Percentiles rank a stretch among this genome's conserved stretches.
These are phyloP conservation scores for Setomelanomma holmii DNA, from an alignment of 2,329 filamentous ascomycete species.

Conservation along the genomic window DNA sequence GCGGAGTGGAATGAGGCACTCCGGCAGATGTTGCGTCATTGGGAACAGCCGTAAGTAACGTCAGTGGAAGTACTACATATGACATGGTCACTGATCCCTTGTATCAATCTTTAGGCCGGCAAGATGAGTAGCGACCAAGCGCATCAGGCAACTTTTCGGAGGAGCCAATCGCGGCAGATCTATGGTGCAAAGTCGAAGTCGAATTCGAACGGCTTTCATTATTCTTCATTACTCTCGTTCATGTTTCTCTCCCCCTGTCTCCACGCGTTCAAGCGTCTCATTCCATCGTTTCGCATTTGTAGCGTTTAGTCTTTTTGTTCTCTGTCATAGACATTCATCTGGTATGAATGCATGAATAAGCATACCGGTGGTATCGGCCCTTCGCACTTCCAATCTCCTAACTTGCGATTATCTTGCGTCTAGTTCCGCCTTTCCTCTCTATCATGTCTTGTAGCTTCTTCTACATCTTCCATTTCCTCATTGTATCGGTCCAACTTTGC, in stretches of 20 bases:
- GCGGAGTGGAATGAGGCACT: conserved; percentile 72
- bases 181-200: neutral
- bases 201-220: neutral
- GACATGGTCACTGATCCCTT: no score
- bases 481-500: no score
- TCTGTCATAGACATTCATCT: neutral
- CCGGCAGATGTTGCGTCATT: conserved; percentile 71
- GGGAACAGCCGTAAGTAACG: conserved; percentile 66
- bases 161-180: conserved; percentile 5
- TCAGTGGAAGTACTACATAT: no score
- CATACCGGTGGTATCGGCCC: neutral
- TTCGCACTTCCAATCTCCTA: neutral
- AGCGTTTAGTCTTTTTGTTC: neutral
- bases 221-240: neutral
- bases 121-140: conserved; percentile 6
- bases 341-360: neutral
- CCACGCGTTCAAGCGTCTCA: neutral
- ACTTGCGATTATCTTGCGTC: no score
- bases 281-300: neutral
- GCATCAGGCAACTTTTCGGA: neutral
- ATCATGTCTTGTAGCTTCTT: neutral
- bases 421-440: neutral
- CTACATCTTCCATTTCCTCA: neutral
- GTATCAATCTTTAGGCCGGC: no score
- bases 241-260: neutral